Evolutionary conservation across 2,329 filamentous ascomycete species (phyloP), one percentile per base, ranked within the genome.

Genomic region (Ramichloridium luteum): DNA sequence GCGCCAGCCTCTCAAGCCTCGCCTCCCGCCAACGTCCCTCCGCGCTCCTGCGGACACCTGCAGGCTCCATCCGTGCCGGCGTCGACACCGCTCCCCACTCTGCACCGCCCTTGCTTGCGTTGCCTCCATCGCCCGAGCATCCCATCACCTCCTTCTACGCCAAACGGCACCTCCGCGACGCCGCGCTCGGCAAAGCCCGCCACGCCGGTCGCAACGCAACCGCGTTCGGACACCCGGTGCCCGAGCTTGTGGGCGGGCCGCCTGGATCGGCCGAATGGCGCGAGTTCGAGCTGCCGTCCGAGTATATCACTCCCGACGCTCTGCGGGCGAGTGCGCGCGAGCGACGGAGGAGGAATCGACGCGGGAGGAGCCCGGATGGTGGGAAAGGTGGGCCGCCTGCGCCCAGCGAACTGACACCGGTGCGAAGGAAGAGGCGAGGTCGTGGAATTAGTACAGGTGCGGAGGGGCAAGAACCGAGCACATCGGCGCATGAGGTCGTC

Each of bases 211-310:
- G 83, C 30, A 80, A 70, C 31, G 67, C 77, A 11, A 65, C 79
- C 28, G 88, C 86, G 3, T 96, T 90, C 69, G 88, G 88, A 1
- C 72, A 78, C 15, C 70, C 80, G 0, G 58, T 96, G 13, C 86
- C 86, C 1, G 82, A 93, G 10, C 62, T 79, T 35, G 8, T 23
- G 8, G 8, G 8, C 8, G n/a, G n/a, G n/a, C n/a, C n/a, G n/a
- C n/a, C n/a, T n/a, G n/a, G n/a, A n/a, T n/a, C n/a, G n/a, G 8
- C 20, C 20, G 54, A 62, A 4, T 71, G 81, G 50, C 53, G 53
- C 17, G 81, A 93, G 25, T 96, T 94, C 51, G 66, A 72, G 35
- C 60, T 93, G 31, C 82, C 86, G 0, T 63, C 70, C 5, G 78
- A 79, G 22, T 72, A 70, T 38, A 57, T 53, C 54, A 78, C 54